A percentile compares a stretch with the other conserved stretches of the same genome.
phyloP scores from a whole-genome alignment of 441 rosid species.

The Gossypium davidsonii region DNA sequence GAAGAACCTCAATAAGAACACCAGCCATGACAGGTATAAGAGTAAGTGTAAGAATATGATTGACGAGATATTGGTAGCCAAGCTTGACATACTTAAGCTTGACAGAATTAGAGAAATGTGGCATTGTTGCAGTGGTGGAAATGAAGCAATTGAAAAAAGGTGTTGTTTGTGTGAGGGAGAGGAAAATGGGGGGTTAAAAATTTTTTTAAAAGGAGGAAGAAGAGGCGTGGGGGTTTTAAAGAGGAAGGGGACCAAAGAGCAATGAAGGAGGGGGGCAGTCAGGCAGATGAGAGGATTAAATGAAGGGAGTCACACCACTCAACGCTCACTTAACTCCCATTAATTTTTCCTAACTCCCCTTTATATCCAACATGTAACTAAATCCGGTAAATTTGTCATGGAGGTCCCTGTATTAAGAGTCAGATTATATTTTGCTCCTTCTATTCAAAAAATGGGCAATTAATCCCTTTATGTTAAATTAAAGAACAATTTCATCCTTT shows the following conservation, averaged over 20 bases:
- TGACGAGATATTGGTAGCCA: slow-evolving; percentile 76
- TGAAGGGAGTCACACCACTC: not conserved
- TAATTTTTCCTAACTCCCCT: not conserved
- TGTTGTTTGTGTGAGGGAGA: not conserved
- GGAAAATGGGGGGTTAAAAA: not conserved
- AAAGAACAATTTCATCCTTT: no score
- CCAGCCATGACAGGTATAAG: slow-evolving; percentile 52
- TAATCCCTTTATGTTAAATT: no score
- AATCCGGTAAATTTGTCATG: no score
- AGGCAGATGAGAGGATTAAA: not conserved
- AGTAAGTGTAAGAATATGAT: slow-evolving; percentile 58
- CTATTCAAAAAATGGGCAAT: no score
- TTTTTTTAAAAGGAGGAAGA: not conserved
- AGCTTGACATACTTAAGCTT: slow-evolving; percentile 85
- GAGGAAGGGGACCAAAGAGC: not conserved
- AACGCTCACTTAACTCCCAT: not conserved
- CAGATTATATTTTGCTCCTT: no score
- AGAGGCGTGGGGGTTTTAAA: not conserved
- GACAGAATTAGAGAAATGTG: slow-evolving; percentile 62
- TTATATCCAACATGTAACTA: no score
- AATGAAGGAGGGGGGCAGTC: no score
- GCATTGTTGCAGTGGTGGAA: slow-evolving; percentile 32
- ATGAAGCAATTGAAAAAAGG: not conserved
- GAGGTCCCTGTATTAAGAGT: no score
- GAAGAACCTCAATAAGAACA: slow-evolving; percentile 43